Conservation (phyloP, 2,329 filamentous ascomycete species). For the Arthroderma sp. region DNA sequence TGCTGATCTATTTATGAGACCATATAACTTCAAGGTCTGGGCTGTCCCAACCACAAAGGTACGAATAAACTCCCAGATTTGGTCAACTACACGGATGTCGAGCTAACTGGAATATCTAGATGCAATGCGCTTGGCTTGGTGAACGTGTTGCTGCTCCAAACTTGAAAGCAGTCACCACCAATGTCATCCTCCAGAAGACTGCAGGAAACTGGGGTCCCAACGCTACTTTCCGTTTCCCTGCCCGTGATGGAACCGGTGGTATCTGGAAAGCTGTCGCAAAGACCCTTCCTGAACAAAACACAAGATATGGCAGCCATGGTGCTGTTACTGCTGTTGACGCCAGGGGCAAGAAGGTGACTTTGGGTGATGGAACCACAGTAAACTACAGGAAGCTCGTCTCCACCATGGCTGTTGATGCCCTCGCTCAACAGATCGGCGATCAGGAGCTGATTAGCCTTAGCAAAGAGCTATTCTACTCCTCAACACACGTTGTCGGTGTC, state of each 20-base stretch:
- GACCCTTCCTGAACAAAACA: constrained; percentile 85
- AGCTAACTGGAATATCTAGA: constrained; percentile 40
- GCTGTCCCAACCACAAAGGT: constrained; percentile 95
- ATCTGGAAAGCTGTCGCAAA: constrained; percentile 98
- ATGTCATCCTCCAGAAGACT: constrained; percentile 90
- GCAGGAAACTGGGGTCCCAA: constrained; percentile 98
- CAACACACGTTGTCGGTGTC: constrained; percentile 92
- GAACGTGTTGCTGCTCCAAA: constrained; percentile 96
- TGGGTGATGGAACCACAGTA: constrained; percentile 76
- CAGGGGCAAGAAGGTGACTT: constrained; percentile 64
- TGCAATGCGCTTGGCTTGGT: constrained; percentile 98
- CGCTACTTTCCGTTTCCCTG: constrained; percentile 95
- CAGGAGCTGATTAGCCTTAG: constrained; percentile 67
- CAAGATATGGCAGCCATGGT: constrained; percentile 72
- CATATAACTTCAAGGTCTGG: constrained; percentile 99
- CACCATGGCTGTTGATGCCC: constrained; percentile 88
- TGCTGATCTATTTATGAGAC: constrained; percentile 94
- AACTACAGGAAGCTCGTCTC: constrained; percentile 85
- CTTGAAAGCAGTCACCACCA: constrained; percentile 83
- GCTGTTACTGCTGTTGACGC: constrained; percentile 79
- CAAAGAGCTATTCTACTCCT: constrained; percentile 92
- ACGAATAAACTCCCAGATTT: constrained; percentile 19
- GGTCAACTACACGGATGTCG: too few relatives aligned
- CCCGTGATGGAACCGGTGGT: constrained; percentile 85
- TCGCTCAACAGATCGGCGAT: constrained; percentile 79